Percentiles rank a stretch among this genome's conserved stretches.
These are phyloP conservation scores for Chalaropsis thielavioides DNA, from an alignment of 2,329 filamentous ascomycete species.

Conservation along the genomic window DNA sequence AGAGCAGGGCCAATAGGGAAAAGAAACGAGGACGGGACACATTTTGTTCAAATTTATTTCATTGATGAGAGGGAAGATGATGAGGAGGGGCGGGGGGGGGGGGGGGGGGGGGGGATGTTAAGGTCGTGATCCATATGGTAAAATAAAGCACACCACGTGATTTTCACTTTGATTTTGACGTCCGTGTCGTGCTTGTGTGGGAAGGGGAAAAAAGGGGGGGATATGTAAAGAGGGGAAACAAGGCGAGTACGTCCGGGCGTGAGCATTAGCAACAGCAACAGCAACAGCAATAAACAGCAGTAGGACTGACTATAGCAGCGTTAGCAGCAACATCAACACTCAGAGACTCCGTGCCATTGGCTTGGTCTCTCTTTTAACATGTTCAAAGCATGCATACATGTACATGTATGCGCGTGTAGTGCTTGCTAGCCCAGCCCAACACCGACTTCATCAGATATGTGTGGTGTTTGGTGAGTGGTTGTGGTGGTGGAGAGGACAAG, in stretches of 20 bases:
- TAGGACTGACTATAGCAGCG: background rate
- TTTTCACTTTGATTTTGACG: constrained; percentile 1
- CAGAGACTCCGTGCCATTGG: background rate
- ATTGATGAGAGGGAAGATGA: constrained; percentile 1
- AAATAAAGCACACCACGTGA: constrained; percentile 1
- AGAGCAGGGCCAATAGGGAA: background rate
- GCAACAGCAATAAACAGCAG: background rate
- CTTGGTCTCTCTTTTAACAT: background rate
- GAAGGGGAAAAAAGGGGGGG: background rate
- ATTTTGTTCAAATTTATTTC: constrained; percentile 9
- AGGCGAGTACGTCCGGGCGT: background rate
- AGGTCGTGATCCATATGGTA: background rate
- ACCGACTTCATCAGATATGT: background rate
- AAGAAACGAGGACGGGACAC: background rate
- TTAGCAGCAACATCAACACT: background rate
- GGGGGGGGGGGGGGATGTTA: constrained; percentile 2
- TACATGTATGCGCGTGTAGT: background rate
- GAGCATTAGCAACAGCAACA: background rate
- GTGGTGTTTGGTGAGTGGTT: background rate
- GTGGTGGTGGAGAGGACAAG: background rate
- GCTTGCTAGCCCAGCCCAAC: background rate
- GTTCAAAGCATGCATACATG: background rate
- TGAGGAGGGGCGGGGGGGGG: background rate
- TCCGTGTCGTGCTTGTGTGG: background rate
- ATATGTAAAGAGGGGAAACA: background rate